Base-by-base conservation (phyloP, 2,329 filamentous ascomycete genomes). In the Talaromyces pinophilus region DNA sequence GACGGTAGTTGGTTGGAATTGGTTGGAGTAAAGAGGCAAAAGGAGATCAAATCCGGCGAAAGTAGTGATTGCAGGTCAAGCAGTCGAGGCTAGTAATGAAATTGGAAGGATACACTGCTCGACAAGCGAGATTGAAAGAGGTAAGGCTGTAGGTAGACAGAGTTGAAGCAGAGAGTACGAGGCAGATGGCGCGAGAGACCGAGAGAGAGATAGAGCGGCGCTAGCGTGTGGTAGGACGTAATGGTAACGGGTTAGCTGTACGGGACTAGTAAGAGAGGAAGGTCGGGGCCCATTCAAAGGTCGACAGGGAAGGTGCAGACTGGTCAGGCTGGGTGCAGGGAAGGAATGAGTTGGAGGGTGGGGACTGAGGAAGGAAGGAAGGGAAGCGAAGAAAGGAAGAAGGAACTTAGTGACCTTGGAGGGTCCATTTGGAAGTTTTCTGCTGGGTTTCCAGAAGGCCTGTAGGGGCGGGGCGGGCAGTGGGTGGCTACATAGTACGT, bases 401-500 rank as follows among this genome's bases (percentile, higher is more conserved):
- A 38, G 25, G 44, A 42, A 38, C 15, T 25, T 25, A 25, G 25
- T 5, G 42, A 19, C 38, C 38, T 40, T 25, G 25, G 59, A 62
- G 40, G 40, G 35, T 46, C 42, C 28, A 46, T 59, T 38, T 57
- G 30, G 66, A 42, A 62, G 48, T 55, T 48, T 70, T 70, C 67
- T 67, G 67, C 65, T 67, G 60, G 52, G 13, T 64, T 70, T 70
- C 69, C 65, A 68, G 69, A 70, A 70, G 68, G 62, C 65, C 70
- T 71, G 70, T 8, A 68, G 69, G 71, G 72, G 44, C 46, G 64
- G 67, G 64, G 60, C 59, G 35, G 55, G 64, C 44, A 42, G 17
- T 60, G 50, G 30, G 50, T 62, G 59, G 64, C 52, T 62, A 35
- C 17, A 35, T 55, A 11, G 33, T 25, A 25, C 19, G 19, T 19